These are phyloP conservation scores for Thalassiosira hispida DNA, from an alignment of 352 stramenopile genomes.

Conservation along the genomic window DNA sequence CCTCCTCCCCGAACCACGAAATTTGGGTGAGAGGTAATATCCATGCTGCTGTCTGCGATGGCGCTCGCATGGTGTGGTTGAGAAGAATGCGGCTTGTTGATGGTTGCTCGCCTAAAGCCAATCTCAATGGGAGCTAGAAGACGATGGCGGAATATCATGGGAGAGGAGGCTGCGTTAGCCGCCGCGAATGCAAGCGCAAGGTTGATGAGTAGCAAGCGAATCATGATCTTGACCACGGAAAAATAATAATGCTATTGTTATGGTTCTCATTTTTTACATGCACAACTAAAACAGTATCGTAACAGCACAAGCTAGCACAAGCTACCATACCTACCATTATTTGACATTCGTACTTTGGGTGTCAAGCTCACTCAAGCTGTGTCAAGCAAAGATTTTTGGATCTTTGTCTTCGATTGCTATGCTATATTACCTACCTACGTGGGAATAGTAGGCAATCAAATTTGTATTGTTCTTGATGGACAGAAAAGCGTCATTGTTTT, in stretches of 20 bases:
- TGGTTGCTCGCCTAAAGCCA: conserved; percentile 9
- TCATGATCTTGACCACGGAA: neutral
- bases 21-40: neutral
- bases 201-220: conserved; percentile 8
- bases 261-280: too few relatives aligned
- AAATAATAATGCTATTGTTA: neutral
- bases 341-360: too few relatives aligned
- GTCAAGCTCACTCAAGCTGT: too few relatives aligned
- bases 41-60: neutral
- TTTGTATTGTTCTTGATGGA: too few relatives aligned
- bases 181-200: conserved; percentile 1
- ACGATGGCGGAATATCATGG: neutral
- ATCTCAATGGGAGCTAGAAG: conserved; percentile 2
- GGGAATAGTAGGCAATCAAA: too few relatives aligned
- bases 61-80: neutral
- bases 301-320: too few relatives aligned
- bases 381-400: too few relatives aligned
- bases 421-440: too few relatives aligned
- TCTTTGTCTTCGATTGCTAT: too few relatives aligned
- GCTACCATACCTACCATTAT: too few relatives aligned
- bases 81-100: neutral
- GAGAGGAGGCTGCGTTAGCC: neutral
- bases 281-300: too few relatives aligned
- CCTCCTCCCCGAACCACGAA: conserved; percentile 5
- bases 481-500: too few relatives aligned